A percentile compares a stretch with the other conserved stretches of the same genome.
These are phyloP conservation scores for Wickerhamiella infanticola DNA, from an alignment of 1,139 yeast genomes.

Conservation along the genomic window DNA sequence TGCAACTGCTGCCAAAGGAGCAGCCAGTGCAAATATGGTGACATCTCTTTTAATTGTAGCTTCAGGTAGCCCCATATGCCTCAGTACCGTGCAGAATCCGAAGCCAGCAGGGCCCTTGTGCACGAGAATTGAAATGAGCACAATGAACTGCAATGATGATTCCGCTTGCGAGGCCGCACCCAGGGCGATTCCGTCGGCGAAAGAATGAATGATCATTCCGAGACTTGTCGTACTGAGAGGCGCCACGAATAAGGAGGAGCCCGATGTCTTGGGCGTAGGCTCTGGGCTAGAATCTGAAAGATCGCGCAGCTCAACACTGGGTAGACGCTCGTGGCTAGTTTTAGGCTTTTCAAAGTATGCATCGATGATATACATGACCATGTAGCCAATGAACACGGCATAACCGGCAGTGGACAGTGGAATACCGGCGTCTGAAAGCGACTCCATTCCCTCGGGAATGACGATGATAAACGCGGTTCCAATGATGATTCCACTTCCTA, in stretches of 20 bases:
- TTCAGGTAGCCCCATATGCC: slow-evolving; percentile 23
- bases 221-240: slow-evolving; percentile 32
- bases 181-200: slow-evolving; percentile 62
- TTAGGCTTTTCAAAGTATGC: neutral
- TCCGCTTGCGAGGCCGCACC: slow-evolving; percentile 44
- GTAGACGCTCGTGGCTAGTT: neutral
- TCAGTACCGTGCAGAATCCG: slow-evolving; percentile 44
- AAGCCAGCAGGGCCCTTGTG: slow-evolving; percentile 70
- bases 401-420: slow-evolving; percentile 21
- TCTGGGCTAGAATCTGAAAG: neutral
- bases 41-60: slow-evolving; percentile 30
- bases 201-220: slow-evolving; percentile 50
- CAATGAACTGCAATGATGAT: slow-evolving; percentile 33
- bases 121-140: slow-evolving; percentile 44
- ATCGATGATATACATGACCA: slow-evolving; percentile 37
- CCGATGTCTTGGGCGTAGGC: neutral
- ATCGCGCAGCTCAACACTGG: neutral
- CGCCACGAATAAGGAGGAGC: no score
- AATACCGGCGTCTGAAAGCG: slow-evolving; percentile 19
- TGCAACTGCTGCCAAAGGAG: slow-evolving; percentile 38
- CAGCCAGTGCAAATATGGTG: slow-evolving; percentile 33
- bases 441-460: slow-evolving; percentile 55
- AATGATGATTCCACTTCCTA: slow-evolving; percentile 48
- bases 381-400: slow-evolving; percentile 34
- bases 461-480: slow-evolving; percentile 52